Conservation (phyloP, 202 grass and related monocot genomes). For the Elaeis oleifera region DNA sequence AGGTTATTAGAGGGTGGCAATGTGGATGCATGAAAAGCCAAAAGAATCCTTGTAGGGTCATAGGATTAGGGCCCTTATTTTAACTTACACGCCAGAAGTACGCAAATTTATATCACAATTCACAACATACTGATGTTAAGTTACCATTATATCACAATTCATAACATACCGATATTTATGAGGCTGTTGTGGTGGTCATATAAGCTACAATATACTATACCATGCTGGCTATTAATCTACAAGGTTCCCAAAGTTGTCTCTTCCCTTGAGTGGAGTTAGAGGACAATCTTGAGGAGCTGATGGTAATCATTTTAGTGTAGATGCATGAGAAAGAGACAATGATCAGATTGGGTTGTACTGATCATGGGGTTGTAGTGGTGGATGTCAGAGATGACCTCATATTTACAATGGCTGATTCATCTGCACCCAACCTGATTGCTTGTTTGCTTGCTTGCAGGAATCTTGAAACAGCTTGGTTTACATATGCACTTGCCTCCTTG, state of each 20-base stretch:
- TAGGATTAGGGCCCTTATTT: no score
- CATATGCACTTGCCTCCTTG: conserved; percentile 64
- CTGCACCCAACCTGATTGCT: conserved; percentile 51
- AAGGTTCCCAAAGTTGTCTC: neutral
- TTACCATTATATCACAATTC: no score
- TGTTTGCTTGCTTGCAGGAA: conserved; percentile 68
- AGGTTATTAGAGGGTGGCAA: no score
- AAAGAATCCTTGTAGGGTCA: no score
- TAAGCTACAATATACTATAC: no score
- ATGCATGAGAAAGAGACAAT: neutral
- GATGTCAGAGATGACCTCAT: conserved; percentile 74
- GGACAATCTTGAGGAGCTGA: conserved; percentile 1
- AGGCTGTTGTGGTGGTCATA: no score
- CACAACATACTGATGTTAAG: no score
- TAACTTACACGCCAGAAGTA: no score
- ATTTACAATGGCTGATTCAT: conserved; percentile 65
- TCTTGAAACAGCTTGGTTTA: conserved; percentile 48
- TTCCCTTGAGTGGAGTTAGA: conserved; percentile 20
- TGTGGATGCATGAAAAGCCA: no score
- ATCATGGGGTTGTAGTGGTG: conserved; percentile 21
- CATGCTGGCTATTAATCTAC: no score
- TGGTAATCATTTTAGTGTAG: neutral
- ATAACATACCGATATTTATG: no score
- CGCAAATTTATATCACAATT: no score
- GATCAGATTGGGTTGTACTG: neutral